Evolutionary conservation across 2,329 filamentous ascomycete species (phyloP).

Genomic region (Emericellopsis cladophorae): DNA sequence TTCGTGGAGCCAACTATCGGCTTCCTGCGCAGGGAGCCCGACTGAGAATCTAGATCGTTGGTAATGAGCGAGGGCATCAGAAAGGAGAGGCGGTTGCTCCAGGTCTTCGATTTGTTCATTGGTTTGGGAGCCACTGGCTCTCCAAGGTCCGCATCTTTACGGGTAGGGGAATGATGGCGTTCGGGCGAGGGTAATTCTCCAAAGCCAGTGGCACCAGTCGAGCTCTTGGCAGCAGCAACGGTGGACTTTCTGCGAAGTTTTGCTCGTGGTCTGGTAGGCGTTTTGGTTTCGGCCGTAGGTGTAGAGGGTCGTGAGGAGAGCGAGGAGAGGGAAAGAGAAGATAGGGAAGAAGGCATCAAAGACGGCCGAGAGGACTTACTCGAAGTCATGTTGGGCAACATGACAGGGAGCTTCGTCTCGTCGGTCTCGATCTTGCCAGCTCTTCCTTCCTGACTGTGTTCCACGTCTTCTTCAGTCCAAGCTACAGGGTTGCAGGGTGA

Average conservation of each 20-base stretch:
- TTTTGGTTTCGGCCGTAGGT: background rate
- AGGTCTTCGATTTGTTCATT: constrained; percentile 18
- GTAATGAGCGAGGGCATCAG: constrained; percentile 24
- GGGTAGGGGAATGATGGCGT: background rate
- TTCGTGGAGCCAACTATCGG: constrained; percentile 4
- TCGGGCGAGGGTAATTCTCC: background rate
- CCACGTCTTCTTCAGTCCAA: background rate
- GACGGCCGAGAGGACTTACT: constrained; percentile 29
- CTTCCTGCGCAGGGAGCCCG: constrained; percentile 8
- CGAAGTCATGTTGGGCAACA: constrained; percentile 28
- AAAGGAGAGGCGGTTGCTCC: constrained; percentile 21
- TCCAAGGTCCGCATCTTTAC: constrained; percentile 3
- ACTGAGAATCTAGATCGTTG: constrained; percentile 1
- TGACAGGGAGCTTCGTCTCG: constrained; percentile 10
- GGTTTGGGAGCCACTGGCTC: constrained; percentile 9
- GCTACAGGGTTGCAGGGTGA: background rate
- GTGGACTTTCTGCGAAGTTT: background rate
- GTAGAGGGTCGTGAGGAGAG: constrained; percentile 8
- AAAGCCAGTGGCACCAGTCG: background rate
- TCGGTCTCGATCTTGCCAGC: background rate
- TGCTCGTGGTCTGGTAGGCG: background rate
- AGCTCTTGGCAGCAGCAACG: background rate
- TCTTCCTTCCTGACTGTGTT: too few relatives aligned
- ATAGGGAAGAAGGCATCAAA: constrained; percentile 21
- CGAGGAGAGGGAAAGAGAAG: constrained; percentile 17